phyloP scores from a whole-genome alignment of 2,329 filamentous ascomycete genomes.

The Monosporascus sp. region DNA sequence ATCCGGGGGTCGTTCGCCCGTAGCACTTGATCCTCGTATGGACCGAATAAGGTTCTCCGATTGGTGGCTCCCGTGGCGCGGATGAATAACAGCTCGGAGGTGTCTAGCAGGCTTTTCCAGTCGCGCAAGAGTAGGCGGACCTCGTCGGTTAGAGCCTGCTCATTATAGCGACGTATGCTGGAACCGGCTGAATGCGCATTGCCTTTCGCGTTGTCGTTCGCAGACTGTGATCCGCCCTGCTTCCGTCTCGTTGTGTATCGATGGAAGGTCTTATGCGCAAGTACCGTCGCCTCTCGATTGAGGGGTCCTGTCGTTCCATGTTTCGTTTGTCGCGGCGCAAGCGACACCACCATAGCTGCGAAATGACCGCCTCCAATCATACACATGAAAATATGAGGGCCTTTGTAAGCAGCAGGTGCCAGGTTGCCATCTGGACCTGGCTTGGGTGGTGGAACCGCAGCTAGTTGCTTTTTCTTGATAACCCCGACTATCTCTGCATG shows the following conservation, averaged over 20 bases:
- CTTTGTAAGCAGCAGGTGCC: conserved; percentile 52
- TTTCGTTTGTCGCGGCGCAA: conserved; percentile 74
- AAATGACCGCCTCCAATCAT: conserved; percentile 99
- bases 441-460: conserved; percentile 50
- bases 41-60: conserved; percentile 79
- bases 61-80: conserved; percentile 85
- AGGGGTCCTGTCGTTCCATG: conserved; percentile 60
- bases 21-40: conserved; percentile 84
- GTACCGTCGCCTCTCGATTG: conserved; percentile 78
- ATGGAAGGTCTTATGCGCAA: conserved; percentile 97
- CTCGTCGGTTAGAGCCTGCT: conserved; percentile 83
- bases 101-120: conserved; percentile 83
- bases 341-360: conserved; percentile 88
- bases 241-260: conserved; percentile 94
- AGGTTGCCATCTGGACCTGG: conserved; percentile 53
- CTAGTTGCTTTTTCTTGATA: conserved; percentile 71
- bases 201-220: conserved; percentile 91
- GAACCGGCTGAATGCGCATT: conserved; percentile 91
- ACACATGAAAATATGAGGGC: conserved; percentile 88
- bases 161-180: conserved; percentile 85
- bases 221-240: conserved; percentile 90
- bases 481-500: conserved; percentile 57
- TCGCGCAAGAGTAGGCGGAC: conserved; percentile 73
- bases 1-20: conserved; percentile 72
- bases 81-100: conserved; percentile 79